Conservation (phyloP, 768 basidiomycete genomes). For the Psilocybe cubensis region DNA sequence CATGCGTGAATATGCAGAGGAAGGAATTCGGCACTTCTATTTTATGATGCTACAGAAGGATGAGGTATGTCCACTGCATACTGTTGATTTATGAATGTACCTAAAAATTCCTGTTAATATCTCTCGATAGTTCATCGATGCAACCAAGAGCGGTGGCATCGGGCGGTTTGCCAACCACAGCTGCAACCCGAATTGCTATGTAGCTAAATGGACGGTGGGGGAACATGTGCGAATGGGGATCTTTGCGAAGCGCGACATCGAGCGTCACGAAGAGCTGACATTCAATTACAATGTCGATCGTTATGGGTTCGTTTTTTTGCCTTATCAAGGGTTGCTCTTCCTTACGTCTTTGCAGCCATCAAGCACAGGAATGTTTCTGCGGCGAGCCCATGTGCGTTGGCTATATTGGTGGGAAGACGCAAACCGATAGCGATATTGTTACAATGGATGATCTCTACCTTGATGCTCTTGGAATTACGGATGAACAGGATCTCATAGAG, state of each 20-base stretch:
- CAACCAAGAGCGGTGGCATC: constrained; percentile 95
- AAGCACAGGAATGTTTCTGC: constrained; percentile 93
- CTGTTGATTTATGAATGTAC: background rate
- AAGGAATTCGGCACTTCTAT: constrained; percentile 96
- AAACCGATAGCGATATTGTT: constrained; percentile 95
- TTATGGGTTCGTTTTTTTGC: constrained; percentile 68
- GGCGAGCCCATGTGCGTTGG: constrained; percentile 96
- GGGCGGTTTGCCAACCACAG: constrained; percentile 98
- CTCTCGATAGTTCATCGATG: constrained; percentile 93
- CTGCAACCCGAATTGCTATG: constrained; percentile 96
- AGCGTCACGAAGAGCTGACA: constrained; percentile 86
- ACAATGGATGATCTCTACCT: constrained; percentile 95
- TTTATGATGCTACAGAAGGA: constrained; percentile 99
- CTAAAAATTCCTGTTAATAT: background rate
- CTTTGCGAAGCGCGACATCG: constrained; percentile 84
- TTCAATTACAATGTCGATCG: constrained; percentile 99
- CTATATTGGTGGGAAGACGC: constrained; percentile 96
- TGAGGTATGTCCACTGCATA: constrained; percentile 60
- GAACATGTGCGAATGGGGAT: constrained; percentile 94
- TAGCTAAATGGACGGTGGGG: constrained; percentile 97
- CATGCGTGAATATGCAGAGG: constrained; percentile 91
- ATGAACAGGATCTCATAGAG: constrained; percentile 81
- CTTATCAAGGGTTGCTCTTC: background rate
- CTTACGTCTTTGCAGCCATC: constrained; percentile 59
- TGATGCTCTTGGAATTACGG: constrained; percentile 93